Percentiles rank a stretch among this genome's conserved stretches.
Conservation (phyloP, 1,139 yeast genomes). For the Hansenula sp. region DNA sequence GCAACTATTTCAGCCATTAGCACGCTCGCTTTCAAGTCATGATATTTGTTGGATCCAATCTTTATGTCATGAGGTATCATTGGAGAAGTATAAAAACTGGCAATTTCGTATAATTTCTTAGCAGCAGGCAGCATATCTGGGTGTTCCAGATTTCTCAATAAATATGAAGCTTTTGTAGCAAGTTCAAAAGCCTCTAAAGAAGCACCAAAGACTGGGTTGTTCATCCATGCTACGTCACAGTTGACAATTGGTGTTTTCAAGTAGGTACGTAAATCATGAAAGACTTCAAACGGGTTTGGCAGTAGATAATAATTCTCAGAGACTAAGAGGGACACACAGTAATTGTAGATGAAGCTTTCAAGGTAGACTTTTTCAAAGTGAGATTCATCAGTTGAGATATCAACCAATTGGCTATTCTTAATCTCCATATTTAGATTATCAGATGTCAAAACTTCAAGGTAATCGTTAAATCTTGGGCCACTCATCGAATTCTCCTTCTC, state of each 20-base stretch:
- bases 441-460: conserved; percentile 1
- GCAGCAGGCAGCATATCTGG: conserved; percentile 5
- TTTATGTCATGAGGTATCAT: conserved; percentile 14
- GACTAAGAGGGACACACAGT: conserved; percentile 28
- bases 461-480: too few relatives aligned
- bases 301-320: conserved; percentile 25
- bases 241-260: conserved; percentile 30
- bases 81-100: conserved; percentile 12
- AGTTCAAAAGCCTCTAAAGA: conserved; percentile 34
- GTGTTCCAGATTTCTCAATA: conserved; percentile 25
- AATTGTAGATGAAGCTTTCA: conserved; percentile 36
- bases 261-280: conserved; percentile 27
- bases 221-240: conserved; percentile 31
- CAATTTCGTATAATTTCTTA: conserved; percentile 13
- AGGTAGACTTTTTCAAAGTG: conserved; percentile 29
- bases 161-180: conserved; percentile 36
- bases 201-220: conserved; percentile 34
- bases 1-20: conserved; percentile 16
- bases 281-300: conserved; percentile 35
- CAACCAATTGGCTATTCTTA: conserved; percentile 10
- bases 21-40: conserved; percentile 14
- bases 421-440: conserved; percentile 19
- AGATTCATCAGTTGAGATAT: conserved; percentile 1
- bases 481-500: too few relatives aligned
- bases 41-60: conserved; percentile 9